A percentile compares a stretch with the other conserved stretches of the same genome.
phyloP scores from a whole-genome alignment of 768 basidiomycete genomes.

The Phlebiopsis gigantea region DNA sequence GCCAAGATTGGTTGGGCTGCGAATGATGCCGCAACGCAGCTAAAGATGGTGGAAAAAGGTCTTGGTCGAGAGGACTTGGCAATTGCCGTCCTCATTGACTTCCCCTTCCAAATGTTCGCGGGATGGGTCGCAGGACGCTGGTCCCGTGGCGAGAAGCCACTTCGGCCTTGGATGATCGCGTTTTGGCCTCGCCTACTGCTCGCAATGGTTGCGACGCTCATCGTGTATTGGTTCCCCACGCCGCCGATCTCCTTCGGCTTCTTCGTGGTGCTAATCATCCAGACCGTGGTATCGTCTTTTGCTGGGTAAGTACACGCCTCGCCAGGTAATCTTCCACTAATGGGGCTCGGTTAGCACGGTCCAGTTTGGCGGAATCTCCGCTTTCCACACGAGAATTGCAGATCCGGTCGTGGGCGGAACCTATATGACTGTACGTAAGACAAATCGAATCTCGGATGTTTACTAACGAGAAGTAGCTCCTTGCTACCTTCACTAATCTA shows the following conservation, averaged over 20 bases:
- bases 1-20: conserved; percentile 94
- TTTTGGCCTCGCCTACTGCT: conserved; percentile 86
- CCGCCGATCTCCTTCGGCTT: conserved; percentile 70
- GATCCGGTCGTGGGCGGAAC: conserved; percentile 98
- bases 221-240: conserved; percentile 82
- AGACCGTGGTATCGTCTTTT: conserved; percentile 82
- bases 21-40: conserved; percentile 83
- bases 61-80: conserved; percentile 93
- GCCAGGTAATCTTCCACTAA: conserved; percentile 25
- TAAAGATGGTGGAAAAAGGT: conserved; percentile 97
- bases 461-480: conserved; percentile 43
- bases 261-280: conserved; percentile 74
- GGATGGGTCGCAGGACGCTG: conserved; percentile 94
- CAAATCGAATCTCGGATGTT: background rate
- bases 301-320: conserved; percentile 55
- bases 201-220: conserved; percentile 62
- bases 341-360: conserved; percentile 65
- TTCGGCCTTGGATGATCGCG: conserved; percentile 85
- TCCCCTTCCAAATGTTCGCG: conserved; percentile 93
- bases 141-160: conserved; percentile 73
- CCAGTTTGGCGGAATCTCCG: conserved; percentile 99
- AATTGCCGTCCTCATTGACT: conserved; percentile 92
- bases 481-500: conserved; percentile 94
- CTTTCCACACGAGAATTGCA: conserved; percentile 94
- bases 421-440: conserved; percentile 89